These are phyloP conservation scores for Knufia fluminis DNA, from an alignment of 2,329 filamentous ascomycete species.

Conservation along the genomic window DNA sequence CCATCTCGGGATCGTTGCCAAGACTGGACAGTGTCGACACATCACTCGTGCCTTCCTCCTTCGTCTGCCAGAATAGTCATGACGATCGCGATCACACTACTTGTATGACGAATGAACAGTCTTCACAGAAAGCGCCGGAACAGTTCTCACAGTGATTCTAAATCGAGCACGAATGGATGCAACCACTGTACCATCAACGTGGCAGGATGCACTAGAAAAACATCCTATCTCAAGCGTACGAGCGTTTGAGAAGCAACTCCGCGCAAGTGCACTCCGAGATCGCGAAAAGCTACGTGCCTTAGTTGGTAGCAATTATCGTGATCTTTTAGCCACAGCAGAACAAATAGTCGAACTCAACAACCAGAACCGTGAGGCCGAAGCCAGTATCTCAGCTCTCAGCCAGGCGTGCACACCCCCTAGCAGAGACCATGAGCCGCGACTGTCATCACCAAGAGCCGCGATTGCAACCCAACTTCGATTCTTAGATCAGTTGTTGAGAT, in stretches of 20 bases:
- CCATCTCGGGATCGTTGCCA: too few species aligned
- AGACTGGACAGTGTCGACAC: too few species aligned
- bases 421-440: slow-evolving; percentile 3
- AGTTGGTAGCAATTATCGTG: slow-evolving; percentile 67
- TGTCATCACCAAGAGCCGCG: slow-evolving; percentile 10
- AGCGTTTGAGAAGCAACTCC: slow-evolving; percentile 55
- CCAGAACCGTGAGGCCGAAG: slow-evolving; percentile 67
- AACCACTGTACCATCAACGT: slow-evolving; percentile 44
- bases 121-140: background rate
- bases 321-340: slow-evolving; percentile 83
- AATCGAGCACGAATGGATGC: background rate
- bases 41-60: too few species aligned
- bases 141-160: background rate
- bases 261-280: slow-evolving; percentile 52
- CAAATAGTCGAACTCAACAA: slow-evolving; percentile 83
- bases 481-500: slow-evolving; percentile 39
- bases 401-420: slow-evolving; percentile 59
- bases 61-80: too few species aligned
- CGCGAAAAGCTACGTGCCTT: slow-evolving; percentile 57
- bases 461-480: slow-evolving; percentile 46
- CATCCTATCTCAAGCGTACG: slow-evolving; percentile 55
- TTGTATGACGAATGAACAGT: too few species aligned
- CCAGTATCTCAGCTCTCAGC: slow-evolving; percentile 61
- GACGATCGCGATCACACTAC: too few species aligned
- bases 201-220: slow-evolving; percentile 57